These are phyloP conservation scores for Nadsonia commutata DNA, from an alignment of 1,139 yeast genomes.

Conservation along the genomic window DNA sequence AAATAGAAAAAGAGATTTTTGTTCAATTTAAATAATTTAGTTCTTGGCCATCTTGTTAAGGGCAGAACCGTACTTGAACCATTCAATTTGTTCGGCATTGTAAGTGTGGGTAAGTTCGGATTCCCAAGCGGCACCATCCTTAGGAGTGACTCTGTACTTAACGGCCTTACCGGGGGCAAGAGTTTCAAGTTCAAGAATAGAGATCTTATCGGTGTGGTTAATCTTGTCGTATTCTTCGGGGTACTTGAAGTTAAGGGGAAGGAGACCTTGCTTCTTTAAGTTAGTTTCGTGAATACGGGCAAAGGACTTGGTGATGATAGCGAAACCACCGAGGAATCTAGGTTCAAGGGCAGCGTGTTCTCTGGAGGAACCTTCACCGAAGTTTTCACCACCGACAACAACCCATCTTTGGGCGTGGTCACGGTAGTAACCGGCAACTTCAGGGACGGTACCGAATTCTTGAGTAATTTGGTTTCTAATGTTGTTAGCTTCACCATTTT, in stretches of 20 bases:
- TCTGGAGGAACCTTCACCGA: conserved; percentile 98
- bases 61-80: conserved; percentile 99
- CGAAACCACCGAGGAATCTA: conserved; percentile 78
- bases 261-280: conserved; percentile 89
- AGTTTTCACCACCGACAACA: conserved; percentile 93
- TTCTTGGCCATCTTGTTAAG: conserved; percentile 78
- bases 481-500: conserved; percentile 88
- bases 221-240: conserved; percentile 89
- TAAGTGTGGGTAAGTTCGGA: conserved; percentile 88
- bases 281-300: conserved; percentile 93
- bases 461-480: conserved; percentile 87
- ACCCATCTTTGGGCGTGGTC: conserved; percentile 83
- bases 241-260: conserved; percentile 82
- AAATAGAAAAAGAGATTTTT: not conserved
- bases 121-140: conserved; percentile 73
- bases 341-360: conserved; percentile 98
- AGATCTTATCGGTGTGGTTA: conserved; percentile 79
- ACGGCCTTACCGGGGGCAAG: conserved; percentile 91
- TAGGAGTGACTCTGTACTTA: conserved; percentile 79
- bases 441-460: conserved; percentile 89
- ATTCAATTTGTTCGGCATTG: conserved; percentile 90
- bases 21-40: not conserved
- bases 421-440: conserved; percentile 89
- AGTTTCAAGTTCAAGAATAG: conserved; percentile 68
- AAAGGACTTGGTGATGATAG: conserved; percentile 83